Evolutionary conservation across 208 protist species (phyloP), one percentile per base, ranked within the genome.

Genomic region (Trypanosoma mega): DNA sequence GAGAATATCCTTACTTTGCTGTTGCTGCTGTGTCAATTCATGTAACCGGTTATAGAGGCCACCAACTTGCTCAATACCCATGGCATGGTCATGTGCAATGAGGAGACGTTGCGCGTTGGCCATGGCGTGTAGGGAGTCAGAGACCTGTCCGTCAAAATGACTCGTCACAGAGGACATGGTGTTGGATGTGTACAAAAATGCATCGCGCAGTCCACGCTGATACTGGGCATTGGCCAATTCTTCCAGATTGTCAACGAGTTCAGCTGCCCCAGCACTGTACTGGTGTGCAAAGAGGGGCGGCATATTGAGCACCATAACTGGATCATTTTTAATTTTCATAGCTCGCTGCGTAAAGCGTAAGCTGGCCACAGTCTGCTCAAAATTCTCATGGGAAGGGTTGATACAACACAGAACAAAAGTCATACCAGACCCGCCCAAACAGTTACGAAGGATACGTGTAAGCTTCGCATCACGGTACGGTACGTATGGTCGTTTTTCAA

Each of bases 351-450:
- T 92, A 61, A 94, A 96, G 49, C 85, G 85, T 11, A 96, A 68
- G 11, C 85, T 78, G 4, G 85, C 57, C 18, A 90, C 74, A n/a
- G 87, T 94, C 59, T 96, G 90, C 18, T 96, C 90, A 47, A 87
- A 84, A 63, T 96, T 93, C 24, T 89, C 83, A 18, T 81, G 61
- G 0, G 82, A 80, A 2, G 88, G 89, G 51, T 94, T 94, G 5
- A 98, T 75, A 44, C 84, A 96, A 59, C 90, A 96, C 16, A 97
- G 85, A 52, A 97, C 91, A 27, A 89, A 84, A 5, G 93, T 97
- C 52, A 93, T 90, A 30, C 85, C 85, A 16, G 82, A 80, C 43
- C 88, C 89, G 47, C 92, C 89, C 27, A 97, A 63, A 43, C 85
- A 94, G 48, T 63, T 81, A 24, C 52, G 71, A 16, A 97, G 65